Percentiles rank a stretch among this genome's conserved stretches.
Conservation (phyloP, 2,329 filamentous ascomycete genomes). For the Podosphaera xanthii region DNA sequence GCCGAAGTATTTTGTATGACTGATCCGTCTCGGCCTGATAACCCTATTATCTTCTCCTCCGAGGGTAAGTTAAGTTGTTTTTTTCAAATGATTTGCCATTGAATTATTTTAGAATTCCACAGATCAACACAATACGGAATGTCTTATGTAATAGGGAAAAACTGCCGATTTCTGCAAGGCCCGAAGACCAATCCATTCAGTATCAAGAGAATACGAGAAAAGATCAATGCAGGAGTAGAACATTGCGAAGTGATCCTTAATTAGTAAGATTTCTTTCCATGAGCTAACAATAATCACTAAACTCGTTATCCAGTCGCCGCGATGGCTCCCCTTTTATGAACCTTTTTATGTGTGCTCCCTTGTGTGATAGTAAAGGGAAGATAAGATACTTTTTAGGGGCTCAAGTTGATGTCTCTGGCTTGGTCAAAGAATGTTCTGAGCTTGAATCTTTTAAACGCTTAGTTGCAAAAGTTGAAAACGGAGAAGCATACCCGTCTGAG, state of each 20-base stretch:
- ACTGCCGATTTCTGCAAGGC: conserved; percentile 59
- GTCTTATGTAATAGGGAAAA: conserved; percentile 49
- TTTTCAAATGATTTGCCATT: not conserved
- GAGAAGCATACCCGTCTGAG: conserved; percentile 6
- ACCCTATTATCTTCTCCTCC: conserved; percentile 56
- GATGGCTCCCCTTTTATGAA: conserved; percentile 48
- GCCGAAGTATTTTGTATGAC: conserved; percentile 59
- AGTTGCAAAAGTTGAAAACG: conserved; percentile 16
- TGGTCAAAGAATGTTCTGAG: conserved; percentile 36
- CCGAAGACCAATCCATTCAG: conserved; percentile 44
- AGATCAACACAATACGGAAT: conserved; percentile 54
- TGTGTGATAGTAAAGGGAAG: conserved; percentile 36
- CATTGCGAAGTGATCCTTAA: conserved; percentile 55
- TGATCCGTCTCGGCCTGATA: conserved; percentile 48
- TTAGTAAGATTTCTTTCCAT: conserved; percentile 25
- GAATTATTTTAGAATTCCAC: conserved; percentile 36
- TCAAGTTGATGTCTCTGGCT: conserved; percentile 39
- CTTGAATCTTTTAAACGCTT: conserved; percentile 32
- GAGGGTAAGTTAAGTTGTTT: conserved; percentile 27
- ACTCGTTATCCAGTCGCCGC: conserved; percentile 24
- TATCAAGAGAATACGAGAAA: conserved; percentile 36
- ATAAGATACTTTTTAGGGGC: conserved; percentile 43
- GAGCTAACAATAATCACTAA: conserved; percentile 1
- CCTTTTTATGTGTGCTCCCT: conserved; percentile 38
- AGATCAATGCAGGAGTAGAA: conserved; percentile 38